A percentile compares a stretch with the other conserved stretches of the same genome.
phyloP scores from a whole-genome alignment of 2,329 filamentous ascomycete species.

The Ascochyta lentis region DNA sequence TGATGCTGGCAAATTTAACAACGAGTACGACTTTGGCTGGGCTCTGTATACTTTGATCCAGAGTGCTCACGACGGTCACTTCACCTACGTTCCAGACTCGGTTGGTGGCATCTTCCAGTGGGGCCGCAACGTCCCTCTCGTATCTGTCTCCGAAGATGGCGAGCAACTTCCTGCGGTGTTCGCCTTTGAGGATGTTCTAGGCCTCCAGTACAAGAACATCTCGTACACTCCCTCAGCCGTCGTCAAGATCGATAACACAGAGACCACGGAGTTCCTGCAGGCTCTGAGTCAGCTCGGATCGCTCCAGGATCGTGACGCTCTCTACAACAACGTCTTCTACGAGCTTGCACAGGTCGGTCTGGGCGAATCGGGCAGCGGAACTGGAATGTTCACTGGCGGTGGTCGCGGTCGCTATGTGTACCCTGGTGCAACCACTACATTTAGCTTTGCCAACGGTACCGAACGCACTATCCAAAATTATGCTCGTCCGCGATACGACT shows the following conservation, averaged over 20 bases:
- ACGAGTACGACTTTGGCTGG: slow-evolving; percentile 55
- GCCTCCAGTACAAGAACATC: slow-evolving; percentile 52
- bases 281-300: slow-evolving; percentile 55
- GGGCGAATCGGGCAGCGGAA: slow-evolving; percentile 48
- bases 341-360: slow-evolving; percentile 53
- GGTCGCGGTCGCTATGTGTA: slow-evolving; percentile 54
- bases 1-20: slow-evolving; percentile 45
- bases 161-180: slow-evolving; percentile 64
- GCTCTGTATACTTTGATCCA: slow-evolving; percentile 62
- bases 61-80: slow-evolving; percentile 70
- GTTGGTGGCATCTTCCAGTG: slow-evolving; percentile 60
- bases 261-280: slow-evolving; percentile 58
- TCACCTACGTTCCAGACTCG: slow-evolving; percentile 61
- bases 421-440: slow-evolving; percentile 52
- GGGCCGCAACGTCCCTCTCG: slow-evolving; percentile 57
- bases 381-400: slow-evolving; percentile 53
- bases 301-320: slow-evolving; percentile 64
- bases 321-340: slow-evolving; percentile 61
- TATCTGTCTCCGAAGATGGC: slow-evolving; percentile 69
- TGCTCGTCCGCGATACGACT: slow-evolving; percentile 48
- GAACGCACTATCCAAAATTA: slow-evolving; percentile 51
- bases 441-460: slow-evolving; percentile 56
- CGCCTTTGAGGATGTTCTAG: slow-evolving; percentile 56
- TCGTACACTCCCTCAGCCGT: slow-evolving; percentile 59
- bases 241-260: slow-evolving; percentile 62